These are phyloP conservation scores for Nepenthes mirabilis DNA, from an alignment of 148 eudicot species.

Conservation along the genomic window DNA sequence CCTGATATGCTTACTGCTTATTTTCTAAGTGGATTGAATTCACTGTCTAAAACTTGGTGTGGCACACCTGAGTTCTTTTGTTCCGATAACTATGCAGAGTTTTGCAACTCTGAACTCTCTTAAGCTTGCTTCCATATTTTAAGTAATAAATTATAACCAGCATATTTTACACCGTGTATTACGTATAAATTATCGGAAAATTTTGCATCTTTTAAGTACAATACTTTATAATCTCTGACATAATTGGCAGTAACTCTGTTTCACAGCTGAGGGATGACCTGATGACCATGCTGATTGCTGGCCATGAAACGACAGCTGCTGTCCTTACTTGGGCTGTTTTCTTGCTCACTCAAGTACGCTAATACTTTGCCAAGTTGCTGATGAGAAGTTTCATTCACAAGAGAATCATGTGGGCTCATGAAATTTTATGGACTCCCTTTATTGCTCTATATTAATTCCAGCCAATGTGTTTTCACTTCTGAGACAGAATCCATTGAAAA, in stretches of 20 bases:
- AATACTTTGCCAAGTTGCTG: background rate
- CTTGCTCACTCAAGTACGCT: constrained; percentile 75
- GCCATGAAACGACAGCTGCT: constrained; percentile 98
- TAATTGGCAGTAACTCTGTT: constrained; percentile 11
- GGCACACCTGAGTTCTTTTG: no score
- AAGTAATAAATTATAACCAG: background rate
- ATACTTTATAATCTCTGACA: background rate
- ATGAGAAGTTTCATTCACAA: background rate
- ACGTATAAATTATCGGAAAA: no score
- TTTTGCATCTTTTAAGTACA: background rate
- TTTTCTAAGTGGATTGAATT: no score
- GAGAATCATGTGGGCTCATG: background rate
- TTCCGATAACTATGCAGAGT: no score
- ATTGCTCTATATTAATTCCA: background rate
- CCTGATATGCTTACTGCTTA: no score
- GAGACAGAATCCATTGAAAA: constrained; percentile 73
- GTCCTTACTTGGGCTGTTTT: constrained; percentile 96
- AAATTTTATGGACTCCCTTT: background rate
- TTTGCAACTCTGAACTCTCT: background rate
- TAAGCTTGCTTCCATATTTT: background rate
- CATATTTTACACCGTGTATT: no score
- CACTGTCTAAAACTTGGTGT: no score
- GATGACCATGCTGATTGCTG: constrained; percentile 99
- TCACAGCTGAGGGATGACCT: constrained; percentile 91
- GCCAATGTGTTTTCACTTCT: constrained; percentile 1